Evolutionary conservation across 73 alveolate genomes (phyloP).

Genomic region (Paraurostyla sp.): DNA sequence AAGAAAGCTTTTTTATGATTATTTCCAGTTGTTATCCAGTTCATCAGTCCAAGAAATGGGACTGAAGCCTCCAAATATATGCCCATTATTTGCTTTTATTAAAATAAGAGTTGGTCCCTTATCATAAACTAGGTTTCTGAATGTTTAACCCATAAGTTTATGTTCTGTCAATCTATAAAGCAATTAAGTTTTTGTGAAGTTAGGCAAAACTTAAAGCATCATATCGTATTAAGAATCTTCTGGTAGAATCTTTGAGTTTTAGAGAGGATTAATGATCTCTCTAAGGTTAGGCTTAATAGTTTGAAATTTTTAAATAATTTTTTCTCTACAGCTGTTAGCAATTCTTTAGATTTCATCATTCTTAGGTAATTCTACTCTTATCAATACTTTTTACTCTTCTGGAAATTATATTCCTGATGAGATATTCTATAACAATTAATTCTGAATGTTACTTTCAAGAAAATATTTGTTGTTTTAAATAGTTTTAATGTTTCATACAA

Average conservation of each 20-base stretch:
- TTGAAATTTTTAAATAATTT: neutral
- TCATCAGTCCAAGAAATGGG: constrained; percentile 87
- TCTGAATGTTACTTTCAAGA: constrained; percentile 5
- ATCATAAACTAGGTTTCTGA: constrained; percentile 75
- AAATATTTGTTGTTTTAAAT: constrained; percentile 56
- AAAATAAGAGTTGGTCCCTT: constrained; percentile 88
- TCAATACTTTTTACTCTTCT: constrained; percentile 44
- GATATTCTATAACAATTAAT: neutral
- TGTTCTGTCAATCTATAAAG: constrained; percentile 57
- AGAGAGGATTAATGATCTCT: constrained; percentile 57
- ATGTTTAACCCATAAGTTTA: constrained; percentile 66
- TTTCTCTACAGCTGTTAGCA: neutral
- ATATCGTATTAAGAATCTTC: constrained; percentile 42
- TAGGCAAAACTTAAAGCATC: constrained; percentile 63
- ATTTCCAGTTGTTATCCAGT: constrained; percentile 52
- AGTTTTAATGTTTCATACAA: constrained; percentile 64
- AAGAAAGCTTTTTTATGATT: constrained; percentile 25
- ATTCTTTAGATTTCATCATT: constrained; percentile 52
- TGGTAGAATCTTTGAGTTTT: constrained; percentile 67
- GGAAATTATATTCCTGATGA: constrained; percentile 64
- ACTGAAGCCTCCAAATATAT: constrained; percentile 89
- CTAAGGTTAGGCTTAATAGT: constrained; percentile 50
- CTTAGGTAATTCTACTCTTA: constrained; percentile 53
- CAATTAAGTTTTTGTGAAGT: constrained; percentile 45
- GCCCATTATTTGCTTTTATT: constrained; percentile 82